Conservation (phyloP, 139 green algal genomes). For the Micromonas pusilla region DNA sequence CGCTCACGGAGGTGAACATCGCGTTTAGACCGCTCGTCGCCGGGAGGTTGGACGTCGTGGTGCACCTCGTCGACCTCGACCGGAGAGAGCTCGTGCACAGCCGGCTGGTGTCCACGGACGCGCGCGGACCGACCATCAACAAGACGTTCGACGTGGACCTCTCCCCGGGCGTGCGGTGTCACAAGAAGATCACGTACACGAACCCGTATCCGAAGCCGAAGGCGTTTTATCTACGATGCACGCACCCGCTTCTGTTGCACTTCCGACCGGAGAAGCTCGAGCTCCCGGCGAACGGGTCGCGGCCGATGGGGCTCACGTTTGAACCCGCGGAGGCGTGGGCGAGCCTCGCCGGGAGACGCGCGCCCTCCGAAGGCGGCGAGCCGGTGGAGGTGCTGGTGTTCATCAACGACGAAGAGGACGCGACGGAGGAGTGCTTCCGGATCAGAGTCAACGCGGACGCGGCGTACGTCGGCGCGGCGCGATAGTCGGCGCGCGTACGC, state of each 20-base stretch:
- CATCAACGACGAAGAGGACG: constrained; percentile 56
- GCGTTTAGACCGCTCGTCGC: constrained; percentile 43
- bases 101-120: constrained; percentile 2
- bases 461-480: neutral
- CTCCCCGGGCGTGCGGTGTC: constrained; percentile 36
- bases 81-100: constrained; percentile 42
- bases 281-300: constrained; percentile 42
- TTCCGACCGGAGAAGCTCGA: constrained; percentile 47
- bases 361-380: constrained; percentile 13
- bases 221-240: constrained; percentile 46
- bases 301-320: constrained; percentile 43
- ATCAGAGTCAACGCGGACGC: constrained; percentile 29
- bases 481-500: too few species aligned
- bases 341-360: neutral
- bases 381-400: constrained; percentile 51
- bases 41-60: constrained; percentile 36
- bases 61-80: constrained; percentile 54
- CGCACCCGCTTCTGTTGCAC: constrained; percentile 47
- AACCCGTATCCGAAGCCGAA: constrained; percentile 53
- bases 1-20: constrained; percentile 46
- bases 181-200: constrained; percentile 56
- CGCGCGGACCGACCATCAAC: constrained; percentile 8
- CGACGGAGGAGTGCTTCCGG: constrained; percentile 56
- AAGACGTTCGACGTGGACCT: constrained; percentile 30
- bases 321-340: neutral